Evolutionary conservation across 306 rosid species (phyloP), one percentile per base, ranked within the genome.

Genomic region (Medicago lupulina): DNA sequence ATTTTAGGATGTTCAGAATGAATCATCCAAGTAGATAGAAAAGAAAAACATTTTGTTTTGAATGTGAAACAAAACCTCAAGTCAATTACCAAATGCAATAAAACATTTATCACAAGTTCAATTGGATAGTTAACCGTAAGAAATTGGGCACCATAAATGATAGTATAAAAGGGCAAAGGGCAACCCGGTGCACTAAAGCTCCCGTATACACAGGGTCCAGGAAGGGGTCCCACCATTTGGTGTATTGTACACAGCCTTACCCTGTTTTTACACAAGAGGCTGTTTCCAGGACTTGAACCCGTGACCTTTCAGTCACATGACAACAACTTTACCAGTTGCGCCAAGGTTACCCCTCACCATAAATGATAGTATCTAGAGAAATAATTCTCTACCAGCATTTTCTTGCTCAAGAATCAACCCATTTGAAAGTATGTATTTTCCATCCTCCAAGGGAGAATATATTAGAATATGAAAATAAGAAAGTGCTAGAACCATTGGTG

Each of bases 1-100:
- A 79, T 79, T 75, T 70, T 77, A 74, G 75, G 79, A 80, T 58
- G 75, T 67, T 61, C 60, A 50, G 70, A 73, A 51, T 1, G 13
- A 79, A 77, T 74, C 60, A 49, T 65, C 68, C 76, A 67, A 49
- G 78, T 34, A 70, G 55, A 61, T 23, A 63, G 39, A 46, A 44
- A 34, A 73, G 39, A 78, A 53, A 15, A 44, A 50, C 67, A 67
- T 36, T 71, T 41, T 34, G 55, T 54, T 54, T 54, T 54, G 28
- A 74, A 77, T 49, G 44, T 18, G 61, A 67, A 59, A 61, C 36
- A 62, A 67, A 68, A 40, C 67, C 58, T 47, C 36, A 4, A 70
- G 60, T 49, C 21, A 57, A 31, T 53, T 23, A 54, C 74, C 78
- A 78, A 16, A 17, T 18, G 71, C 23, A 74, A 69, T 61, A 41